Base-by-base conservation (phyloP, 345 rosid genomes). In the Camelina sativa region DNA sequence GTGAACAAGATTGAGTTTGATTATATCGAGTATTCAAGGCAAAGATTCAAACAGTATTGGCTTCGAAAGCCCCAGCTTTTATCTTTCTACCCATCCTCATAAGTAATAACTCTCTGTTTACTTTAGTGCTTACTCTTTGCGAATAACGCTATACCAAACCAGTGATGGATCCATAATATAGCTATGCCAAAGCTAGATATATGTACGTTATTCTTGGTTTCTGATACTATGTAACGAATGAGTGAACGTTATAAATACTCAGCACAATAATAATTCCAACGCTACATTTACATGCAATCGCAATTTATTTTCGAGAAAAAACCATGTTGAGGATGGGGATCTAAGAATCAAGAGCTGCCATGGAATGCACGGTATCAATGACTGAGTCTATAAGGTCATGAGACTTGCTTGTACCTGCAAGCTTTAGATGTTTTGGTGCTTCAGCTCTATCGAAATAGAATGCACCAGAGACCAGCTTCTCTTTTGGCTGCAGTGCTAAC, bases 361-460 rank as follows among this genome's bases (percentile, higher is more conserved):
- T 71, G 19, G 89, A 81, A 25, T 60, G 84, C 3, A 94, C 85
- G 17, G 70, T 76, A 20, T 67, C 85, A 13, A 77, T n/a, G 13
- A 90, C 84, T 34, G 85, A 73, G 82, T 85, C 84, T 1, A 88
- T 85, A 47, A 66, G 65, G 7, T 67, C 46, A 79, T 86, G 90
- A 57, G 93, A 89, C 37, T 81, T 78, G 34, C 84, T 38, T 19
- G 96, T 94, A 57, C 84, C 93, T 35, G 93, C 84, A 72, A 90
- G 82, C 58, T 47, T 81, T n/a, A 91, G 80, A 83, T 94, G 91
- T 65, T 90, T 91, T 6, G 86, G 74, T 13, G 91, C 91, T 82
- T 90, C 93, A 58, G 92, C 89, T 82, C 97, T 83, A 76, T 91
- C 95, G 17, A 94, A 94, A 67, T 91, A 94, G 77, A 94, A 90